Evolutionary conservation across 1,284 basidiomycete species (phyloP), one percentile per base, ranked within the genome.

Genomic region (Sphaerobolus stellatus): DNA sequence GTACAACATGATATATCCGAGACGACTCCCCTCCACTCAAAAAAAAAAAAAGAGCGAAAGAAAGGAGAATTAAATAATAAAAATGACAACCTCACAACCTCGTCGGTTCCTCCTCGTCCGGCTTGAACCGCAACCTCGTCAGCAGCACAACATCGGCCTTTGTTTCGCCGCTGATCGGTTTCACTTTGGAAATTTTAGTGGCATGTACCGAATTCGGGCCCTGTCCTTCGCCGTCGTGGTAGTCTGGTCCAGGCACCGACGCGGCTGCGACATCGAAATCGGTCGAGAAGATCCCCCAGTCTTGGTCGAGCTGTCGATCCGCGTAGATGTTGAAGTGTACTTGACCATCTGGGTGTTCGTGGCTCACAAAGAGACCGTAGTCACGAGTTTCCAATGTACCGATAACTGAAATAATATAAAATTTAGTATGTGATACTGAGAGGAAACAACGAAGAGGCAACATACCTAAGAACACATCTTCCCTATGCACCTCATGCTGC

Each of bases 401-500:
- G 40, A 88, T 81, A 24, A 91, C 88, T 90, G 50, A 2, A 38
- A 46, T 45, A 45, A 22, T 33, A 7, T 36, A 11, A 47, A 27
- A 38, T n/a, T 30, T 22, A 38, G 25, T 18, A 38, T 29, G 43
- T 1, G 4, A 24, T 38, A n/a, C 20, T 45, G 41, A 5, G 45
- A 14, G n/a, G 29, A 43, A 44, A n/a, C 51, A 38, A 27, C 49
- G 24, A 34, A 6, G 30, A 31, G 20, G 29, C 22, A 14, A 71
- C 81, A 58, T 62, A 86, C 89, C 80, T 0, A 91, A 68, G 57
- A 80, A 81, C 33, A 92, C 64, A 60, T 92, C 89, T 63, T 92
- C 87, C 61, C 77, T 83, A 54, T 76, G 77, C 46, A 90, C 78
- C 6, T 71, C 73, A 65, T 87, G 82, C 33, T 72, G 68, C 1